Percentiles rank a stretch among this genome's conserved stretches.
phyloP scores from a whole-genome alignment of 371 early-diverging fungal species.

The Mucor irregularis region DNA sequence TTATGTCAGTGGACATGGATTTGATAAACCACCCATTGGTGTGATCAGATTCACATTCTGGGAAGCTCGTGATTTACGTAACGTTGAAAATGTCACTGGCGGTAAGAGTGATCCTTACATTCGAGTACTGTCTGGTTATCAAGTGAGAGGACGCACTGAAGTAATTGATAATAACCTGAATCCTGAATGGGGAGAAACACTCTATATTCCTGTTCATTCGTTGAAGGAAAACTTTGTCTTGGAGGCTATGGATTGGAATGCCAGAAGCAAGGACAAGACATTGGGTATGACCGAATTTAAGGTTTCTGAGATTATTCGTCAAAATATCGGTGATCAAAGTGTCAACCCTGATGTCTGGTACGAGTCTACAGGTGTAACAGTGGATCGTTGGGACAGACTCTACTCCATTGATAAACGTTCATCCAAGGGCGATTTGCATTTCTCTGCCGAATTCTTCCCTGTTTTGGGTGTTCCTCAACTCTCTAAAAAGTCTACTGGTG shows the following conservation, averaged over 20 bases:
- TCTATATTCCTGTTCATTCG: constrained; percentile 70
- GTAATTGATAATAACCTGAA: constrained; percentile 75
- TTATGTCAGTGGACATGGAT: constrained; percentile 35
- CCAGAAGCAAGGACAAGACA: constrained; percentile 60
- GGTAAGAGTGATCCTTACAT: constrained; percentile 90
- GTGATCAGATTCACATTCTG: constrained; percentile 76
- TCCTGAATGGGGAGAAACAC: constrained; percentile 87
- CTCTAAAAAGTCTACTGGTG: neutral
- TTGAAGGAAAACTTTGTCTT: constrained; percentile 69
- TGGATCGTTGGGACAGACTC: constrained; percentile 65
- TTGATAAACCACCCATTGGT: constrained; percentile 71
- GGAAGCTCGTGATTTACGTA: constrained; percentile 75
- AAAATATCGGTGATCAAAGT: constrained; percentile 38
- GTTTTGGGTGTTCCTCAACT: constrained; percentile 49
- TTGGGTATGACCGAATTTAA: constrained; percentile 63
- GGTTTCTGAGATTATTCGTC: constrained; percentile 49
- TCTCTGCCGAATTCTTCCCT: constrained; percentile 69
- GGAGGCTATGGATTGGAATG: constrained; percentile 81
- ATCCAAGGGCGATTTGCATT: constrained; percentile 66
- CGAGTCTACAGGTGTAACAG: constrained; percentile 28
- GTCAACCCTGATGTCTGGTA: constrained; percentile 43
- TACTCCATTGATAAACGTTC: constrained; percentile 54
- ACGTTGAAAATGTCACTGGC: constrained; percentile 61
- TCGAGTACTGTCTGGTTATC: constrained; percentile 62
- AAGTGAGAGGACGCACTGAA: constrained; percentile 66